phyloP scores from a whole-genome alignment of 805 yeast species.

The Lipomyces sp. region DNA sequence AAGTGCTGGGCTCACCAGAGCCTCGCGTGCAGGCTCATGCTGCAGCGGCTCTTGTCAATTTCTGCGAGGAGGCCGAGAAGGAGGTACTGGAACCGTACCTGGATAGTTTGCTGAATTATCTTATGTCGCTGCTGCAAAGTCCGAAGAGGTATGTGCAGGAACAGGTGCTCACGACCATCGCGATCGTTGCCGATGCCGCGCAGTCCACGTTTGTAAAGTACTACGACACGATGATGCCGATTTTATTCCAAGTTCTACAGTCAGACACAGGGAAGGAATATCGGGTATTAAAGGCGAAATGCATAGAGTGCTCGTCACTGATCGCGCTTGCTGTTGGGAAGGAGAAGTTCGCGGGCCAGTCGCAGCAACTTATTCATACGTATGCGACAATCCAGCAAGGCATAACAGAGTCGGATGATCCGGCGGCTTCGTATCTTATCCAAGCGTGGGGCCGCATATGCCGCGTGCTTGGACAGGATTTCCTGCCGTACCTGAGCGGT shows the following conservation, averaged over 20 bases:
- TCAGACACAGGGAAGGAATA: conserved; percentile 77
- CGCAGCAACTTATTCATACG: conserved; percentile 66
- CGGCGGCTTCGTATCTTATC: conserved; percentile 78
- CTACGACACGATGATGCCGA: conserved; percentile 91
- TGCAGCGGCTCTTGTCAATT: conserved; percentile 96
- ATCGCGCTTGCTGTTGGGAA: conserved; percentile 94
- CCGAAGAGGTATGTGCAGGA: conserved; percentile 94
- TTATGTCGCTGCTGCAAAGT: conserved; percentile 72
- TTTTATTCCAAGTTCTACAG: conserved; percentile 67
- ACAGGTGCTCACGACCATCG: conserved; percentile 93
- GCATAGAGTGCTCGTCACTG: conserved; percentile 92
- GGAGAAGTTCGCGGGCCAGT: conserved; percentile 76
- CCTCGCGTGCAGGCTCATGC: conserved; percentile 97
- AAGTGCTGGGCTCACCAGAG: conserved; percentile 66
- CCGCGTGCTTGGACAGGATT: conserved; percentile 77
- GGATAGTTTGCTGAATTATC: conserved; percentile 70
- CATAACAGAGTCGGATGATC: conserved; percentile 66
- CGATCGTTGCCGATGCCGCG: conserved; percentile 96
- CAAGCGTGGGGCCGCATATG: conserved; percentile 97
- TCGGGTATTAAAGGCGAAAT: conserved; percentile 80
- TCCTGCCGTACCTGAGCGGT: conserved; percentile 73
- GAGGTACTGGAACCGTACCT: conserved; percentile 89
- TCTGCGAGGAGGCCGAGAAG: conserved; percentile 85
- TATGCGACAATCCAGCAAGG: conserved; percentile 67
- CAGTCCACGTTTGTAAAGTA: conserved; percentile 83